Base-by-base conservation (phyloP, 306 rosid genomes). In the Prinsepia uniflora region DNA sequence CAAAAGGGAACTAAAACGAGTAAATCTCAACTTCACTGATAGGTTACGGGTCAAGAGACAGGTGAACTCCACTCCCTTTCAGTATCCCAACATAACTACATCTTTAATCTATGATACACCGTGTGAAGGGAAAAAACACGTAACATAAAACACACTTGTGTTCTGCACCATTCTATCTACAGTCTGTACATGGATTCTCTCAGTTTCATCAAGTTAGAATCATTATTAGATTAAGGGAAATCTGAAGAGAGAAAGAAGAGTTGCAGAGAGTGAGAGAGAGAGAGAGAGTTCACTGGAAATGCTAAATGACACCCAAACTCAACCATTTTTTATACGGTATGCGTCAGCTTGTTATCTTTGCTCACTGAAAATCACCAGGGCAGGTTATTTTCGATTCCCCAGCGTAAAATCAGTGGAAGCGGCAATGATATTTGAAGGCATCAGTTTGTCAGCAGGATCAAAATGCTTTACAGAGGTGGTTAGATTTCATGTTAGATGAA, bases 381-480 rank as follows among this genome's bases (percentile, higher is more conserved):
- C 79, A 57, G 52, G 79, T 52, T 48, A 65, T 24, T 70, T 56
- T 76, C 46, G 20, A 65, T 55, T 76, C 80, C 88, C 88, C 86
- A 83, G 84, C 84, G 50, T 63, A 56, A 84, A 85, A 80, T 56
- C 76, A 73, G 72, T 65, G 68, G 80, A 76, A 24, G 30, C 30
- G 85, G 78, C 63, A 65, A 76, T 67, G 84, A 73, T 59, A 46
- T 24, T 30, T 8, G 52, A 50, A 63, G 50, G 81, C 48, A 86
- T 85, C 82, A 81, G 84, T 18, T 70, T 67, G 87, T 89, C 82
- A 80, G 81, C 86, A 74, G 78, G 86, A 61, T 95, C 85, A 95
- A 82, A 91, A 95, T 50, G 99, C 99, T 91, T 85, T 91, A 85
- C 99, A 95, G 76, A 91, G 99, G 85, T 91, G 85, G 90, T 85